A percentile compares a stretch with the other conserved stretches of the same genome.
Conservation (phyloP, 2,329 filamentous ascomycete genomes). For the Neopestalotiopsis sp. region DNA sequence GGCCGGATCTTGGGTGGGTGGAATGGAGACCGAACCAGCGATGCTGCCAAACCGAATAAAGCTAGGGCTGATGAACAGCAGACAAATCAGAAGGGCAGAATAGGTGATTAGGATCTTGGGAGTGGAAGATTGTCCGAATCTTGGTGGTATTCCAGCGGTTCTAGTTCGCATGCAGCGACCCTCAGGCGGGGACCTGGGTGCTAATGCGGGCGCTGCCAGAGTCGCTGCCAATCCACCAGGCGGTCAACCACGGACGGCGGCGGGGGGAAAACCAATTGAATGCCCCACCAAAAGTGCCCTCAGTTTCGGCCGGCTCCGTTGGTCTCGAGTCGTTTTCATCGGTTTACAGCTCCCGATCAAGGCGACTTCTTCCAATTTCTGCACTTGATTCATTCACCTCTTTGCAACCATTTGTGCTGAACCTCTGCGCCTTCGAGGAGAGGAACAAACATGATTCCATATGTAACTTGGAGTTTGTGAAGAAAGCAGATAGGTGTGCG, state of each 20-base stretch:
- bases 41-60: not conserved
- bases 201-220: not conserved
- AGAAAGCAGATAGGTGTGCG: too few species aligned
- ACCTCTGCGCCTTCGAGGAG: too few species aligned
- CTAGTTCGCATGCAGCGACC: not conserved
- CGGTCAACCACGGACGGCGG: slow-evolving; percentile 11
- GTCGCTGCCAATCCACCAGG: not conserved
- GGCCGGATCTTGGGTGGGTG: not conserved
- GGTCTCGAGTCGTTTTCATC: not conserved
- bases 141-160: not conserved
- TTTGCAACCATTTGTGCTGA: not conserved
- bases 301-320: slow-evolving; percentile 17
- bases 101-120: slow-evolving; percentile 1
- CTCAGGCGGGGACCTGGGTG: not conserved
- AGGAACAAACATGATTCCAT: not conserved
- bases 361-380: not conserved
- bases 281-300: not conserved
- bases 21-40: not conserved
- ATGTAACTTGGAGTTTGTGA: too few species aligned
- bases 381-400: not conserved
- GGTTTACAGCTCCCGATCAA: not conserved
- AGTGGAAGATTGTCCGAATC: slow-evolving; percentile 7
- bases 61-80: not conserved
- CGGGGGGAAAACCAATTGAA: not conserved
- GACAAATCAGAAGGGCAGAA: slow-evolving; percentile 11